Conservation (phyloP, 2,329 filamentous ascomycete genomes). For the Zymoseptoria brevis region DNA sequence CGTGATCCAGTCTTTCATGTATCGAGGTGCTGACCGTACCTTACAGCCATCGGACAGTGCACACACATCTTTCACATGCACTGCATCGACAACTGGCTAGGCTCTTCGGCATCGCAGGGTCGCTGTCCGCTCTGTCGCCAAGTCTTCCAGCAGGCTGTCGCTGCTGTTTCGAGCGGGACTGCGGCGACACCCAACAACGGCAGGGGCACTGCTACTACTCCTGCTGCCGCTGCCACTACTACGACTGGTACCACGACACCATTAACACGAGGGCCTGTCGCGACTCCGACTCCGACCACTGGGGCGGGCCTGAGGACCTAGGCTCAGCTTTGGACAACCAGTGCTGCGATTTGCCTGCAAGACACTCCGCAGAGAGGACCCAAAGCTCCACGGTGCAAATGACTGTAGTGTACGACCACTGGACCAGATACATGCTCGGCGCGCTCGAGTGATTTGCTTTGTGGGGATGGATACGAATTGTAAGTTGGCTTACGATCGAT, state of each 20-base stretch:
- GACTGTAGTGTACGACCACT: neutral
- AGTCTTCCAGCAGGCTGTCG: conserved; percentile 33
- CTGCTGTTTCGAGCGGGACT: neutral
- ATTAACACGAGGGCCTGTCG: neutral
- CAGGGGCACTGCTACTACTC: neutral
- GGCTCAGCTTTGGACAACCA: neutral
- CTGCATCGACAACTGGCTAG: conserved; percentile 92
- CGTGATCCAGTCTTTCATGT: conserved; percentile 11
- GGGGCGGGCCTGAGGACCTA: neutral
- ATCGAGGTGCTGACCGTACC: conserved; percentile 2
- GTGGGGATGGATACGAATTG: neutral
- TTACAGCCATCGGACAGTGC: conserved; percentile 83
- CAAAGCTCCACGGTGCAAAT: neutral
- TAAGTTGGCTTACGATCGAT: neutral
- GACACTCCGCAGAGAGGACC: too few species aligned
- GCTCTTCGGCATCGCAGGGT: conserved; percentile 85
- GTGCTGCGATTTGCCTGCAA: neutral
- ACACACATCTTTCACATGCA: conserved; percentile 99
- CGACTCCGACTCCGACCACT: neutral
- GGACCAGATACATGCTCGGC: neutral
- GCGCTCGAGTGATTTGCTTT: neutral
- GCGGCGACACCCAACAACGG: neutral
- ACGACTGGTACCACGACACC: neutral
- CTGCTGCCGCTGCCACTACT: neutral
- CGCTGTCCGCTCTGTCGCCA: conserved; percentile 98